Evolutionary conservation across 1,284 basidiomycete species (phyloP).

Genomic region (Ustilago vetiveriae): DNA sequence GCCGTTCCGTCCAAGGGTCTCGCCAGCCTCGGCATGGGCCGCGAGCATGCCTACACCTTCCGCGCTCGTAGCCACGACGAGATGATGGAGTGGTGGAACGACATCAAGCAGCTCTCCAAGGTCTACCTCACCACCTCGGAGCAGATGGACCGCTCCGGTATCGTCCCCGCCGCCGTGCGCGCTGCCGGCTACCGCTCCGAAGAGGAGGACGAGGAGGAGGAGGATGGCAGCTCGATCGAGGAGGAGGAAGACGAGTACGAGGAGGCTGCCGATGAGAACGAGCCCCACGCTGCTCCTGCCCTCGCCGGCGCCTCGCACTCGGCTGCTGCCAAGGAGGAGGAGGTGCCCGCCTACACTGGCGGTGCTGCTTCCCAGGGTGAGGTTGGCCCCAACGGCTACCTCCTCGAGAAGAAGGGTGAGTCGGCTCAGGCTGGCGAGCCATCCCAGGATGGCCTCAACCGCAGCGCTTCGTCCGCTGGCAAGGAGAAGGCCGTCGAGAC

Average conservation of each 20-base stretch:
- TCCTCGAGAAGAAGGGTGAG: constrained; percentile 70
- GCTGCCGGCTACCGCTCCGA: constrained; percentile 79
- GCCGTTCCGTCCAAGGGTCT: constrained; percentile 71
- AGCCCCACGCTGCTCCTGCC: constrained; percentile 51
- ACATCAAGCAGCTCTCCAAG: constrained; percentile 93
- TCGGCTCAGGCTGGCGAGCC: constrained; percentile 52
- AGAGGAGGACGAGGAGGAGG: constrained; percentile 73
- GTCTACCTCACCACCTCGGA: constrained; percentile 94
- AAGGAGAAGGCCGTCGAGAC: constrained; percentile 54
- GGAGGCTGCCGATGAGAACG: constrained; percentile 66
- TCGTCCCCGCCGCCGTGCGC: constrained; percentile 90
- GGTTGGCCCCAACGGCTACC: constrained; percentile 76
- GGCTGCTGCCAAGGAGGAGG: constrained; percentile 60
- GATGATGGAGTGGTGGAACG: constrained; percentile 99
- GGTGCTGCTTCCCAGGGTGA: constrained; percentile 38
- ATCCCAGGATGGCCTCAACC: constrained; percentile 55
- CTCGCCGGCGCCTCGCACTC: constrained; percentile 53
- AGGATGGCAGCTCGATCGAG: constrained; percentile 78
- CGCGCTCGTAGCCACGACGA: constrained; percentile 88
- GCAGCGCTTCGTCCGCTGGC: constrained; percentile 40
- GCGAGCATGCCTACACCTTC: constrained; percentile 84
- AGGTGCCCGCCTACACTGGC: constrained; percentile 67
- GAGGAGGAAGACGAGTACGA: constrained; percentile 73
- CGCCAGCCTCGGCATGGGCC: constrained; percentile 71
- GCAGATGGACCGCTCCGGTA: constrained; percentile 90